Conservation (phyloP, 179 eudicot species). For the Sideroxylon spinosum region DNA sequence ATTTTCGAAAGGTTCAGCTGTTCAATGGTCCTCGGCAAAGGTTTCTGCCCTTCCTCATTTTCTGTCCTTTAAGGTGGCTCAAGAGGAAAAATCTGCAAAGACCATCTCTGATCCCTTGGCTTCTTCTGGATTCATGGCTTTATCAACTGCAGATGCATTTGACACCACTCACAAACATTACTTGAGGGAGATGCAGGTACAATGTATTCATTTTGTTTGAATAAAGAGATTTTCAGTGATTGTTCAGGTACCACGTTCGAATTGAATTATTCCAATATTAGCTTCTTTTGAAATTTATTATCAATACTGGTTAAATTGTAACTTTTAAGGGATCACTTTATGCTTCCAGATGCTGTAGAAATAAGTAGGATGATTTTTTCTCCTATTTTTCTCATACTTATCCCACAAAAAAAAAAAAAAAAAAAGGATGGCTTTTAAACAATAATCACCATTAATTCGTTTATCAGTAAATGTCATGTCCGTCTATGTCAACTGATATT, state of each 20-base stretch:
- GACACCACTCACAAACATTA: slow-evolving; percentile 18
- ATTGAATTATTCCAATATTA: not conserved
- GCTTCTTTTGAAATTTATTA: not conserved
- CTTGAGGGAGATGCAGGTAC: slow-evolving; percentile 31
- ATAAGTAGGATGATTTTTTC: not conserved
- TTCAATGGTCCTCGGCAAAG: slow-evolving; percentile 23
- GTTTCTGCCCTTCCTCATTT: slow-evolving; percentile 27
- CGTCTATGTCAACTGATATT: not conserved
- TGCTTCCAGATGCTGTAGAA: not conserved
- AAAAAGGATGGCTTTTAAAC: not conserved
- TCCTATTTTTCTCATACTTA: not conserved
- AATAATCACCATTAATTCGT: not conserved
- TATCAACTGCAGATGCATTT: slow-evolving; percentile 18
- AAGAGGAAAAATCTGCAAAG: slow-evolving; percentile 25
- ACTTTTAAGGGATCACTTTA: not conserved
- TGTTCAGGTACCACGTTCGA: not conserved
- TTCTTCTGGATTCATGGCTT: slow-evolving; percentile 18
- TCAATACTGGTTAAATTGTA: not conserved
- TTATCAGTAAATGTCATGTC: not conserved
- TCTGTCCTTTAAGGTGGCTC: slow-evolving; percentile 21
- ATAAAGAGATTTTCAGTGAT: not conserved
- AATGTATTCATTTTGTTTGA: not conserved
- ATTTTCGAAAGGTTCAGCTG: slow-evolving; percentile 21
- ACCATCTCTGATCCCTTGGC: slow-evolving; percentile 11
- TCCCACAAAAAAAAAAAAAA: too few species aligned